Evolutionary conservation across 495 filamentous ascomycete species (phyloP).

Genomic region (Pseudevernia furfuracea): DNA sequence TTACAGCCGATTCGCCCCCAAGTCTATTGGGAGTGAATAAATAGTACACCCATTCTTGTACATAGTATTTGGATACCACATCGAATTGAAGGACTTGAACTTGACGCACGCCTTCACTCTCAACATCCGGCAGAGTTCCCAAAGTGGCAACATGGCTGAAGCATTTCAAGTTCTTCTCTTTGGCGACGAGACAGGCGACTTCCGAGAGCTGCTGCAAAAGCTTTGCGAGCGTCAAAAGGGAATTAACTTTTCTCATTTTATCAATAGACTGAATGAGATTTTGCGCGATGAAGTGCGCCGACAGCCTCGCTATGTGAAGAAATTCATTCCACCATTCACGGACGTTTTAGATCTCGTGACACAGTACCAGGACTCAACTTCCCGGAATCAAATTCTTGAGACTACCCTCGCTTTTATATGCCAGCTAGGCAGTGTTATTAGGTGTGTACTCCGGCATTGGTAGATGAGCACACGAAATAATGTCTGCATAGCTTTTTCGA

Average conservation of each 20-base stretch:
- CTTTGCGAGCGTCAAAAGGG: slow-evolving; percentile 6
- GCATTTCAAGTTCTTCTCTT: slow-evolving; percentile 7
- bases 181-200: slow-evolving; percentile 8
- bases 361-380: slow-evolving; percentile 3
- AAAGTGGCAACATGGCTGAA: slow-evolving; percentile 3
- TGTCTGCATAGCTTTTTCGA: slow-evolving; percentile 6
- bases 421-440: slow-evolving; percentile 4
- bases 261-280: neutral
- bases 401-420: slow-evolving; percentile 3
- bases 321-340: slow-evolving; percentile 5
- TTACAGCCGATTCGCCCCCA: slow-evolving; percentile 3
- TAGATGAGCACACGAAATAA: neutral
- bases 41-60: neutral
- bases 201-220: slow-evolving; percentile 2
- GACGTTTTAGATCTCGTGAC: slow-evolving; percentile 7
- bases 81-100: neutral
- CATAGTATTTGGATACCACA: neutral
- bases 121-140: neutral
- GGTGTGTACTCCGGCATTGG: neutral
- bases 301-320: slow-evolving; percentile 1
- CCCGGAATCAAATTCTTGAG: slow-evolving; percentile 2
- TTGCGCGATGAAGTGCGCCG: neutral
- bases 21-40: neutral
- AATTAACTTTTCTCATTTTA: neutral
- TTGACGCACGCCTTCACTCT: no score